Conservation (phyloP, 352 stramenopile species). For the Globisporangium acanthophoron region DNA sequence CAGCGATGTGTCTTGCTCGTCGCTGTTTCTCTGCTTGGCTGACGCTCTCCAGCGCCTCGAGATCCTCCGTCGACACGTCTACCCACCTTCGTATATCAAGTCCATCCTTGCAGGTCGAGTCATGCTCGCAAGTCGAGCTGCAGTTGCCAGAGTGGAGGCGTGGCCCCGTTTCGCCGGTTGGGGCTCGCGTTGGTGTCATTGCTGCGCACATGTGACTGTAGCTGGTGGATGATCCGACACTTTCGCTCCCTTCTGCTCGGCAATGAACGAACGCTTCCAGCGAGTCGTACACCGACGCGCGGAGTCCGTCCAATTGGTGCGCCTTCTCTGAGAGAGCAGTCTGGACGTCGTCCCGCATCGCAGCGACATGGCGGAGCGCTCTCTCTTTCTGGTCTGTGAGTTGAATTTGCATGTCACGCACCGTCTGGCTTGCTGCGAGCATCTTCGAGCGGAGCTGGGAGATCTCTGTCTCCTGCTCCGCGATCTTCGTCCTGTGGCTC, state of each 20-base stretch:
- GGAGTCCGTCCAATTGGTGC: conserved; percentile 43
- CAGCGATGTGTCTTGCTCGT: not conserved
- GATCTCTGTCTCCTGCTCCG: conserved; percentile 27
- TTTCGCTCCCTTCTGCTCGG: not conserved
- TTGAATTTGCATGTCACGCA: conserved; percentile 29
- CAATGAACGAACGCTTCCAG: conserved; percentile 54
- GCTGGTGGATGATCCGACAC: not conserved
- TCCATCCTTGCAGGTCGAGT: conserved; percentile 29
- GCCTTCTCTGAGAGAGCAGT: conserved; percentile 13
- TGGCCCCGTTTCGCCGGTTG: not conserved
- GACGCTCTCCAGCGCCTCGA: conserved; percentile 25
- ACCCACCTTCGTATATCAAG: conserved; percentile 10
- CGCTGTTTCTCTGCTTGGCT: not conserved
- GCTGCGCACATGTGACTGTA: not conserved
- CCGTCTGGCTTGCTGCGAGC: conserved; percentile 30
- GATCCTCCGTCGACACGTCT: conserved; percentile 37
- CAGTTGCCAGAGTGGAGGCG: not conserved
- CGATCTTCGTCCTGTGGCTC: conserved; percentile 35
- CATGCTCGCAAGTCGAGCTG: conserved; percentile 5
- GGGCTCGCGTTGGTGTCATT: conserved; percentile 2
- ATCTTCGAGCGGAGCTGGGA: conserved; percentile 25
- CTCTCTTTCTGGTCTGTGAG: conserved; percentile 12
- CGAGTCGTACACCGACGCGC: conserved; percentile 51
- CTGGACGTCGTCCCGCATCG: conserved; percentile 14
- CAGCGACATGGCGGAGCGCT: conserved; percentile 6